phyloP scores from a whole-genome alignment of 2,329 filamentous ascomycete genomes.

The Aureobasidium pullulans region DNA sequence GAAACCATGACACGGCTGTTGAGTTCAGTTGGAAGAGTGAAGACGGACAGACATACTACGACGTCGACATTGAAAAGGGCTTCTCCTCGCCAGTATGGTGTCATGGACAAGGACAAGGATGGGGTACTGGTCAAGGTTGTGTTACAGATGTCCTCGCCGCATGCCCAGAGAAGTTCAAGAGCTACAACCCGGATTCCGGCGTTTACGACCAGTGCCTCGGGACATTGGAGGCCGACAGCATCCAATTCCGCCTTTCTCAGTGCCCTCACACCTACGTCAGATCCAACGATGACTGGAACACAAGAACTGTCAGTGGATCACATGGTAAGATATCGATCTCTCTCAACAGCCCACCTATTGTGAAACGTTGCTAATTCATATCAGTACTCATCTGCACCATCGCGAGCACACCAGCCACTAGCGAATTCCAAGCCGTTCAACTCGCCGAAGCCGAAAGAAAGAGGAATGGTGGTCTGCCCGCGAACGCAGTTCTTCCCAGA shows the following conservation, averaged over 20 bases:
- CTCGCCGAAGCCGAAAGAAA: not conserved
- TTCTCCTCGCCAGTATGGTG: slow-evolving; percentile 14
- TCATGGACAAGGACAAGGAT: not conserved
- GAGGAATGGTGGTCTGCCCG: not conserved
- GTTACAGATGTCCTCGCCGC: not conserved
- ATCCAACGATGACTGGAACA: not conserved
- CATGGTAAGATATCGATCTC: not conserved
- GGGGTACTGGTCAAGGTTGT: slow-evolving; percentile 3
- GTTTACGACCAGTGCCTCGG: slow-evolving; percentile 4
- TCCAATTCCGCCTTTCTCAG: not conserved
- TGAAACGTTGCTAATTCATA: not conserved
- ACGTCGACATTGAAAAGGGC: slow-evolving; percentile 13
- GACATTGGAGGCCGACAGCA: not conserved
- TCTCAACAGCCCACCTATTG: no score
- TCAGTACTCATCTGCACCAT: slow-evolving; percentile 8
- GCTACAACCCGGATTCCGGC: not conserved
- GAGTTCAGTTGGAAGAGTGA: not conserved
- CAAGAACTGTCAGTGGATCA: not conserved
- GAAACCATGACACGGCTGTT: slow-evolving; percentile 5
- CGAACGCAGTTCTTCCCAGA: not conserved
- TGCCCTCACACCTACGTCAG: not conserved
- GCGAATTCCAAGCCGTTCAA: not conserved
- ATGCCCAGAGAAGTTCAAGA: slow-evolving; percentile 3
- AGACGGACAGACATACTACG: not conserved
- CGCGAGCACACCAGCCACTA: not conserved